A percentile compares a stretch with the other conserved stretches of the same genome.
phyloP scores from a whole-genome alignment of 495 filamentous ascomycete species.

The Penicillium fimorum region DNA sequence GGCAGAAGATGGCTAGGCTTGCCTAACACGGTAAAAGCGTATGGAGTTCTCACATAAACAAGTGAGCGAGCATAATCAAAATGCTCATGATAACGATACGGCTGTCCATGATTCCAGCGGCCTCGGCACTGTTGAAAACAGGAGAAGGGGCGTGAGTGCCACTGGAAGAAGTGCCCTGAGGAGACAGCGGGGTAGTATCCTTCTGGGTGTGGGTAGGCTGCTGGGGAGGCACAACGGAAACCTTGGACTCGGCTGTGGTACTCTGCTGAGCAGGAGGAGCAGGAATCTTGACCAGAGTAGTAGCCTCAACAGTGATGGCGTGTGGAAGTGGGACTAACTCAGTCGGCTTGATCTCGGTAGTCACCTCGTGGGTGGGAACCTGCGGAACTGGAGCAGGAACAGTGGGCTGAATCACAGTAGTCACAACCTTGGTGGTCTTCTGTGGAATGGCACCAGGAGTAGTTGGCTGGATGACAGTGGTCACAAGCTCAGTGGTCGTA shows the following conservation, averaged over 20 bases:
- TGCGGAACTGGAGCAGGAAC: neutral
- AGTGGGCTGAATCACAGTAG: neutral
- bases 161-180: neutral
- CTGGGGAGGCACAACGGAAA: neutral
- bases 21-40: neutral
- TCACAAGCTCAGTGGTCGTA: neutral
- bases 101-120: constrained; percentile 1
- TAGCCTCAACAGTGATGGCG: neutral
- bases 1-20: constrained; percentile 3
- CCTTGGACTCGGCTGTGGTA: neutral
- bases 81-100: constrained; percentile 4
- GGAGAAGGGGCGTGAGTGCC: neutral
- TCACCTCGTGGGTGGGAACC: neutral
- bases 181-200: neutral
- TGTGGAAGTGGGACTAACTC: neutral
- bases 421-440: neutral
- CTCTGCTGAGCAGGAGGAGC: neutral
- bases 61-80: neutral
- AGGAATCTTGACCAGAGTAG: constrained; percentile 1
- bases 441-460: neutral
- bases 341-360: neutral
- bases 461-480: neutral
- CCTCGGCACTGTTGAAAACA: constrained; percentile 8
- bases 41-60: neutral
- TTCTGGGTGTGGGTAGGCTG: neutral